Percentiles rank a stretch among this genome's conserved stretches.
Evolutionary conservation across 75 land plant genomes (phyloP).

Genomic region (Adiantum capillusveneris): DNA sequence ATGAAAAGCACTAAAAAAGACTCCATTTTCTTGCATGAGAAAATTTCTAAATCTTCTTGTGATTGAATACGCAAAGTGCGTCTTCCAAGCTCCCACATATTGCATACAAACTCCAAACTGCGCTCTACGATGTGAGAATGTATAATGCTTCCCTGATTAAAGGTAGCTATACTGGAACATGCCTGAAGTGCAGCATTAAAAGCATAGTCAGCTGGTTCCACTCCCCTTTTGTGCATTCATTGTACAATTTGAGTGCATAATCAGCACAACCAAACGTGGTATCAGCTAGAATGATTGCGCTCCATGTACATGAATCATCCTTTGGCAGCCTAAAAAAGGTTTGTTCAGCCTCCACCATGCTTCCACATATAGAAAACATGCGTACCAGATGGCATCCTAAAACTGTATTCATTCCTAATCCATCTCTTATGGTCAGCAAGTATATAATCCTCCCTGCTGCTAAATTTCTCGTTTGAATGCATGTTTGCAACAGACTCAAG

Average conservation of each 20-base stretch:
- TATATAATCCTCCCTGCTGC: not conserved
- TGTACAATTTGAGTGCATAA: conserved; percentile 44
- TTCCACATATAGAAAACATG: conserved; percentile 43
- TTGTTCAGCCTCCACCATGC: conserved; percentile 18
- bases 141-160: not conserved
- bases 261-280: conserved; percentile 44
- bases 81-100: conserved; percentile 11
- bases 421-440: conserved; percentile 16
- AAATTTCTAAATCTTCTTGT: no score
- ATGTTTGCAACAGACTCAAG: not conserved
- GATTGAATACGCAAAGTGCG: conserved; percentile 15
- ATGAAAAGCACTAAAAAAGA: no score
- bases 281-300: conserved; percentile 64
- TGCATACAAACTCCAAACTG: conserved; percentile 11
- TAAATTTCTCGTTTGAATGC: not conserved
- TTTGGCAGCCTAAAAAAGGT: conserved; percentile 30
- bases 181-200: conserved; percentile 6
- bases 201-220: conserved; percentile 5
- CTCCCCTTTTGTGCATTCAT: conserved; percentile 30
- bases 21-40: no score
- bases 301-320: conserved; percentile 67
- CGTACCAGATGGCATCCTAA: conserved; percentile 38
- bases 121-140: not conserved
- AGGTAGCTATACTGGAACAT: not conserved
- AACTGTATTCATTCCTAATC: conserved; percentile 14